phyloP scores from a whole-genome alignment of 2,329 filamentous ascomycete genomes.

The Aspergillus viridinutans region DNA sequence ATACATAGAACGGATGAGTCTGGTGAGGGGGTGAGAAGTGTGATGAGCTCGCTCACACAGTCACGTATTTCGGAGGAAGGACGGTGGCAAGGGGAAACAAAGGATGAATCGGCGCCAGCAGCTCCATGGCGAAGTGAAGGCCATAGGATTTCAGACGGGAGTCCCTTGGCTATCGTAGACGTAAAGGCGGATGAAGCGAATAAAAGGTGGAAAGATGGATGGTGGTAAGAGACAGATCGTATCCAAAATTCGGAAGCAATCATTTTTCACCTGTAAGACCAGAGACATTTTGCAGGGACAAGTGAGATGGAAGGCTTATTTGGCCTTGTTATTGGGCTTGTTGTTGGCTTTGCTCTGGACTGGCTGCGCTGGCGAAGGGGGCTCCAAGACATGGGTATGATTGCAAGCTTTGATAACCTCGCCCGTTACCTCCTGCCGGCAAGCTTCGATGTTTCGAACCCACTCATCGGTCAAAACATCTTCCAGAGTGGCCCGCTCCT shows the following conservation, averaged over 20 bases:
- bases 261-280: slow-evolving; percentile 3
- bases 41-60: background rate
- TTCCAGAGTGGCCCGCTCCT: slow-evolving; percentile 74
- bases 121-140: slow-evolving; percentile 3
- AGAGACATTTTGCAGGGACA: background rate
- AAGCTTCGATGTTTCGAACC: slow-evolving; percentile 81
- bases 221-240: slow-evolving; percentile 2
- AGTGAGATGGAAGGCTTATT: background rate
- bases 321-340: slow-evolving; percentile 3
- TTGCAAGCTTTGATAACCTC: slow-evolving; percentile 67
- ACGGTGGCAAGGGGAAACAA: slow-evolving; percentile 2
- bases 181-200: slow-evolving; percentile 1
- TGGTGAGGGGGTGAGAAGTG: background rate
- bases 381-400: slow-evolving; percentile 82
- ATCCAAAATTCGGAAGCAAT: slow-evolving; percentile 4
- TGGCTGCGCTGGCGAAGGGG: slow-evolving; percentile 41
- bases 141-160: background rate
- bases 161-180: slow-evolving; percentile 5
- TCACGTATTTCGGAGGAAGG: background rate
- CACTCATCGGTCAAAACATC: slow-evolving; percentile 86
- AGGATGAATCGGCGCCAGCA: slow-evolving; percentile 1
- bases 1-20: background rate
- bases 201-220: slow-evolving; percentile 4
- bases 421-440: slow-evolving; percentile 71
- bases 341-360: slow-evolving; percentile 36